Percentiles rank a stretch among this genome's conserved stretches.
Conservation (phyloP, 2,329 filamentous ascomycete species). For the Scedosporium aurantiacum region DNA sequence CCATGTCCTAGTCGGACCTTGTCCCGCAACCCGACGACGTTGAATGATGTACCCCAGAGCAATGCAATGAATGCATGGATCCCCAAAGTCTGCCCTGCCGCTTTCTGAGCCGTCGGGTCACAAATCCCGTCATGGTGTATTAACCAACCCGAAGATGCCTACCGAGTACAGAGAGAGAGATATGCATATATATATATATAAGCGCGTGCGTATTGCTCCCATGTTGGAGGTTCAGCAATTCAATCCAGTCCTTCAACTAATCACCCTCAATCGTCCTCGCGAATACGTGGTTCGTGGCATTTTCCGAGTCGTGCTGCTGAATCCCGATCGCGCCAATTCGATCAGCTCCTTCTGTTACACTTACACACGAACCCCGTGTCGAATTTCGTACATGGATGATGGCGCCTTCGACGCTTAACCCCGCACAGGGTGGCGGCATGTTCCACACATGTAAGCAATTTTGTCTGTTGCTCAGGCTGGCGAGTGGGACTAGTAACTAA, state of each 20-base stretch:
- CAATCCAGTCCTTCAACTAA: no score
- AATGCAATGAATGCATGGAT: background rate
- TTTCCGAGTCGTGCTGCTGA: no score
- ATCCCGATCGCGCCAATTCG: constrained; percentile 1
- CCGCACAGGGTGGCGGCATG: constrained; percentile 36
- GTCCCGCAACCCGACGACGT: background rate
- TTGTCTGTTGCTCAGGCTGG: no score
- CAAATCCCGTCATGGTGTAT: no score
- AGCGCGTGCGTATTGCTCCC: background rate
- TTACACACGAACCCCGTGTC: background rate
- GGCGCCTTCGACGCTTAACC: constrained; percentile 33
- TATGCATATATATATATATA: no score
- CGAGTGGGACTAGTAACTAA: background rate
- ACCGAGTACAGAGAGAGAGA: background rate
- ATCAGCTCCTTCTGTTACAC: constrained; percentile 7
- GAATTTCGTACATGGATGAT: constrained; percentile 8
- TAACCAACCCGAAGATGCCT: no score
- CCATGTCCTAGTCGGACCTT: background rate
- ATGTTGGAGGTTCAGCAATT: no score
- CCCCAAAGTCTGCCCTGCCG: background rate
- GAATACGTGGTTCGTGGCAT: no score
- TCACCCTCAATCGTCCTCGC: no score
- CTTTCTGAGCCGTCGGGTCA: background rate
- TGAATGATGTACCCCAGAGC: background rate
- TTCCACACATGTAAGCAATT: constrained; percentile 23